Conservation (phyloP, 352 stramenopile species). For the Globisporangium alternatum region DNA sequence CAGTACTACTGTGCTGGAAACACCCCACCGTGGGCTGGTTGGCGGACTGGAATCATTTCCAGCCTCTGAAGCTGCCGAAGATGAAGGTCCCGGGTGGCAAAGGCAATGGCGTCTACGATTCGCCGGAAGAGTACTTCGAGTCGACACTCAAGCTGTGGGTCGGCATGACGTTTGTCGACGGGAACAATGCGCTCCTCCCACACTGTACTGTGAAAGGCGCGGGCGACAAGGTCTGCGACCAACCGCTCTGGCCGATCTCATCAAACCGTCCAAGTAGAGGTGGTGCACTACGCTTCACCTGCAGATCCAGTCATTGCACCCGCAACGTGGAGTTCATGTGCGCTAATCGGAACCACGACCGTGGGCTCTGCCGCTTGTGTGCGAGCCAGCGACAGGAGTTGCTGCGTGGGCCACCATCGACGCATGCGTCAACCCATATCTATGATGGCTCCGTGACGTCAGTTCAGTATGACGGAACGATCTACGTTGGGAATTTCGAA, state of each 20-base stretch:
- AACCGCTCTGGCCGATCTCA: slow-evolving; percentile 60
- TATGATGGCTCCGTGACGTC: slow-evolving; percentile 57
- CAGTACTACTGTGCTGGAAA: slow-evolving; percentile 40
- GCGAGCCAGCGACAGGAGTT: slow-evolving; percentile 42
- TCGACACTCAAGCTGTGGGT: slow-evolving; percentile 77
- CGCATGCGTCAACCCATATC: slow-evolving; percentile 74
- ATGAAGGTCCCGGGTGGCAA: slow-evolving; percentile 57
- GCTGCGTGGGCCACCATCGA: slow-evolving; percentile 50
- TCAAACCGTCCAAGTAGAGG: slow-evolving; percentile 12
- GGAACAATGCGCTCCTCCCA: slow-evolving; percentile 75
- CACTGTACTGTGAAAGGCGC: slow-evolving; percentile 51
- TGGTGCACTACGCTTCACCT: slow-evolving; percentile 23
- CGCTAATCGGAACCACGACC: slow-evolving; percentile 43
- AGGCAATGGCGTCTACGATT: slow-evolving; percentile 66
- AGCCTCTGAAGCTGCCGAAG: slow-evolving; percentile 58
- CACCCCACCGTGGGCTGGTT: slow-evolving; percentile 74
- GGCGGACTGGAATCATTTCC: slow-evolving; percentile 63
- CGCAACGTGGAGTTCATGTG: slow-evolving; percentile 61
- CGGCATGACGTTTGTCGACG: slow-evolving; percentile 87
- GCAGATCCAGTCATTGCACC: slow-evolving; percentile 49
- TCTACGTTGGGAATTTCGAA: slow-evolving; percentile 56
- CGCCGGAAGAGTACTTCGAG: slow-evolving; percentile 71
- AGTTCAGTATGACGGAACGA: slow-evolving; percentile 57
- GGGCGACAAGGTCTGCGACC: slow-evolving; percentile 60
- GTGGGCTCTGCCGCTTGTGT: slow-evolving; percentile 65